These are phyloP conservation scores for Medicago truncatula DNA, from an alignment of 306 rosid genomes.

Conservation along the genomic window DNA sequence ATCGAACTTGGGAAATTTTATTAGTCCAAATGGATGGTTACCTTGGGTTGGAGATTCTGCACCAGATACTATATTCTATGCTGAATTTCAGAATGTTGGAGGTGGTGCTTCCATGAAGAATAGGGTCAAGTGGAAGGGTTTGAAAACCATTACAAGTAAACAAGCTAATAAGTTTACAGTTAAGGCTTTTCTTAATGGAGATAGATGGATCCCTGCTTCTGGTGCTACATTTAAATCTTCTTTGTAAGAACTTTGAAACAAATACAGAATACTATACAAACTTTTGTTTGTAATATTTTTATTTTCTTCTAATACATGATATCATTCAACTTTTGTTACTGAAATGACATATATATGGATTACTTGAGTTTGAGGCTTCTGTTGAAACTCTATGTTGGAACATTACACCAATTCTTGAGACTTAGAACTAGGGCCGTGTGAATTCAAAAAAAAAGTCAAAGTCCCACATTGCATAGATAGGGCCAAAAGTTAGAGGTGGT, in stretches of 20 bases:
- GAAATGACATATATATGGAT: not conserved
- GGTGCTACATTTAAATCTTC: conserved; percentile 48
- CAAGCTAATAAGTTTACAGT: conserved; percentile 59
- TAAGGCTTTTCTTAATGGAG: conserved; percentile 58
- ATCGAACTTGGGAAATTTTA: conserved; percentile 50
- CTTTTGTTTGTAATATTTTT: not conserved
- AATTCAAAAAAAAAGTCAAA: too few species aligned
- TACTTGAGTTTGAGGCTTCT: conserved; percentile 8
- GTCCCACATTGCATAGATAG: too few species aligned
- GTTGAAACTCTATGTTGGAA: too few species aligned
- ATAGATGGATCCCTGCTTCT: conserved; percentile 56
- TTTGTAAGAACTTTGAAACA: conserved; percentile 42
- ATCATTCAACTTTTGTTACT: not conserved
- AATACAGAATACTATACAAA: not conserved
- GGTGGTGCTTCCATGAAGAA: conserved; percentile 64
- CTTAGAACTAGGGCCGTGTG: too few species aligned
- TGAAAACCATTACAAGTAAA: conserved; percentile 50
- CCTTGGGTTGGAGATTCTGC: conserved; percentile 80
- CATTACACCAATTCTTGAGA: too few species aligned
- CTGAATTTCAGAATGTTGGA: conserved; percentile 67
- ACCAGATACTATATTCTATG: conserved; percentile 76
- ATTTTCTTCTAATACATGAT: conserved; percentile 1
- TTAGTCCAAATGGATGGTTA: conserved; percentile 76
- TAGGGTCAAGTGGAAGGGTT: conserved; percentile 81
- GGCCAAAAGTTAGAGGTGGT: too few species aligned